Percentiles rank a stretch among this genome's conserved stretches.
phyloP scores from a whole-genome alignment of 139 green algal genomes.

The Diplosphaera chodatii region DNA sequence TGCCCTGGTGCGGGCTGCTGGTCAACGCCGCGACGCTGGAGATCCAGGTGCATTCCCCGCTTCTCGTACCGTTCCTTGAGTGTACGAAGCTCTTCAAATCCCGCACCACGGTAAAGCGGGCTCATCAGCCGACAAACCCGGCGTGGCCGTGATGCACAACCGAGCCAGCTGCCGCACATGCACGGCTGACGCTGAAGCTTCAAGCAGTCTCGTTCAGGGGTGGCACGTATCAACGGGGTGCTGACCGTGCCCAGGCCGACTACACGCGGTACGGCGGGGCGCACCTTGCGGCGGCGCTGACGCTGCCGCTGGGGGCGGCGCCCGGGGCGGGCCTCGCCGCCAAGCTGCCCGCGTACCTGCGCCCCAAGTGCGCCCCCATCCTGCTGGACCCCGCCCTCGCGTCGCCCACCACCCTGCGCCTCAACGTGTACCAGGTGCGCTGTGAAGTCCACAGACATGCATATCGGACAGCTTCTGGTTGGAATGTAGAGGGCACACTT shows the following conservation, averaged over 20 bases:
- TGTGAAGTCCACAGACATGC: no score
- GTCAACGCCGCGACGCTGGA: conserved; percentile 69
- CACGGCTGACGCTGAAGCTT: conserved; percentile 11
- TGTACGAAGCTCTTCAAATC: no score
- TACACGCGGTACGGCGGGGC: conserved; percentile 72
- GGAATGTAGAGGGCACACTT: no score
- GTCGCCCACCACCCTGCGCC: conserved; percentile 45
- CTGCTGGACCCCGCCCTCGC: conserved; percentile 83
- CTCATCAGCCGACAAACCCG: no score
- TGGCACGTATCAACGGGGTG: no score
- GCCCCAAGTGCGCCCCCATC: conserved; percentile 78
- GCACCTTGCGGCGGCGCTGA: conserved; percentile 54
- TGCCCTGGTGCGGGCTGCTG: conserved; percentile 87
- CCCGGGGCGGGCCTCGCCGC: conserved; percentile 33
- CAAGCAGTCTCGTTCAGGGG: no score
- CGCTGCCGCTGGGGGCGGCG: conserved; percentile 35
- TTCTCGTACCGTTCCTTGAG: no score
- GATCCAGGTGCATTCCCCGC: conserved; percentile 27
- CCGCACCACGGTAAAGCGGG: no score
- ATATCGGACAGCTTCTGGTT: no score
- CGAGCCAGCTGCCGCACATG: no score
- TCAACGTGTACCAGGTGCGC: conserved; percentile 82
- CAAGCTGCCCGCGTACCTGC: conserved; percentile 74
- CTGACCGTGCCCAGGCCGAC: conserved; percentile 41
- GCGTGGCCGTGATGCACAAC: no score